A percentile compares a stretch with the other conserved stretches of the same genome.
Conservation (phyloP, 495 filamentous ascomycete species). For the Amphirosellinia nigrospora region DNA sequence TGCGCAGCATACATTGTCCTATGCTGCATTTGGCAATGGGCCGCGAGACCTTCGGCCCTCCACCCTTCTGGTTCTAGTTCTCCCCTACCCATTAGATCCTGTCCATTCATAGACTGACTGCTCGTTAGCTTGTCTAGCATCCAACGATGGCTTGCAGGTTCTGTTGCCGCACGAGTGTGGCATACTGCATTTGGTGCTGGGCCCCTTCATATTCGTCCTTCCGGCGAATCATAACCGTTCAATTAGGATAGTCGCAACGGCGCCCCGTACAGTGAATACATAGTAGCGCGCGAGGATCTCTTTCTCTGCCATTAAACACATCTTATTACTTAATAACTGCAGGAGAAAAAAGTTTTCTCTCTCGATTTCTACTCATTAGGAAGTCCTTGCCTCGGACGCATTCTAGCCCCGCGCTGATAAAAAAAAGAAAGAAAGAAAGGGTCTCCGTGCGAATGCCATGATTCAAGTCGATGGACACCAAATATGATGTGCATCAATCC, state of each 20-base stretch:
- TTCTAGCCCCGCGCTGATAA: background rate
- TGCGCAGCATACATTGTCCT: background rate
- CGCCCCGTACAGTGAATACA: slow-evolving; percentile 25
- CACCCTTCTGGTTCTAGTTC: background rate
- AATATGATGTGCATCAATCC: background rate
- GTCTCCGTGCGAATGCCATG: background rate
- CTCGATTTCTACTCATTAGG: background rate
- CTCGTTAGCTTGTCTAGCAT: background rate
- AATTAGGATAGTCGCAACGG: slow-evolving; percentile 10
- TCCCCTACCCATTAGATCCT: background rate
- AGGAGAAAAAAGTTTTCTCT: slow-evolving; percentile 8
- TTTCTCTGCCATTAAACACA: background rate
- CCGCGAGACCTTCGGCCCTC: slow-evolving; percentile 14
- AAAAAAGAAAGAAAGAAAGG: background rate
- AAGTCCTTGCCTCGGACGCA: slow-evolving; percentile 5
- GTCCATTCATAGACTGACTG: background rate
- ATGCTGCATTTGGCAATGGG: slow-evolving; percentile 13
- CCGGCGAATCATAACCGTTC: slow-evolving; percentile 4
- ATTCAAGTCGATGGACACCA: background rate
- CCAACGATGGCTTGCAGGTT: background rate
- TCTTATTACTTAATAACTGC: slow-evolving; percentile 3
- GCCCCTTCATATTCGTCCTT: background rate
- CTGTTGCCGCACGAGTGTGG: slow-evolving; percentile 2
- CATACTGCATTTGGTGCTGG: background rate
- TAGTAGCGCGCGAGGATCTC: background rate